phyloP scores from a whole-genome alignment of 768 basidiomycete genomes.

The Cyclocybe cylindracea region DNA sequence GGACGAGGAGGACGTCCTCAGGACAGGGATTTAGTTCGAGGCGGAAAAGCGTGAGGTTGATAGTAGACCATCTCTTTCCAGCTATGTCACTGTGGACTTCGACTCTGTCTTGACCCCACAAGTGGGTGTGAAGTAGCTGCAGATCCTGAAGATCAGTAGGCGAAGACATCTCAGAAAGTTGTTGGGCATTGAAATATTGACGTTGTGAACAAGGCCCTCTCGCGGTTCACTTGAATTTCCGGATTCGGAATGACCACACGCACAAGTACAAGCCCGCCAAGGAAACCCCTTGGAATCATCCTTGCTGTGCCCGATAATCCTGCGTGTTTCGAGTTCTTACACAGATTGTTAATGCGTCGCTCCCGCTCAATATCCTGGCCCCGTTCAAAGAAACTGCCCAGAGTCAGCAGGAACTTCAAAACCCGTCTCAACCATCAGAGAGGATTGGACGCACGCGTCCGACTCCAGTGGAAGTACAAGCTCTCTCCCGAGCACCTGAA shows the following conservation, averaged over 20 bases:
- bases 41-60: slow-evolving; percentile 11
- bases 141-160: neutral
- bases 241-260: too few relatives aligned
- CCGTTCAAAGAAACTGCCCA: slow-evolving; percentile 34
- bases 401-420: slow-evolving; percentile 44
- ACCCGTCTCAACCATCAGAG: slow-evolving; percentile 70
- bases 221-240: neutral
- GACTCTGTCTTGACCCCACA: slow-evolving; percentile 8
- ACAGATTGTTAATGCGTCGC: too few relatives aligned
- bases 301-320: too few relatives aligned
- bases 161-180: neutral
- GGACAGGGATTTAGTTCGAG: slow-evolving; percentile 7
- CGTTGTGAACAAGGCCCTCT: neutral
- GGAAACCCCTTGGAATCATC: too few relatives aligned
- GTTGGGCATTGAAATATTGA: neutral
- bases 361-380: slow-evolving; percentile 19
- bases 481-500: slow-evolving; percentile 33
- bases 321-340: too few relatives aligned
- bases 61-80: slow-evolving; percentile 4
- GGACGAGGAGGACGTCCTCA: slow-evolving; percentile 8
- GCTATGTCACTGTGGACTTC: neutral
- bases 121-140: slow-evolving; percentile 5
- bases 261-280: too few relatives aligned
- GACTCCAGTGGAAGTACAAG: slow-evolving; percentile 18
- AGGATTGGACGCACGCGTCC: too few relatives aligned